Evolutionary conservation across 441 rosid species (phyloP).

Genomic region (Euphorbia celastroides): DNA sequence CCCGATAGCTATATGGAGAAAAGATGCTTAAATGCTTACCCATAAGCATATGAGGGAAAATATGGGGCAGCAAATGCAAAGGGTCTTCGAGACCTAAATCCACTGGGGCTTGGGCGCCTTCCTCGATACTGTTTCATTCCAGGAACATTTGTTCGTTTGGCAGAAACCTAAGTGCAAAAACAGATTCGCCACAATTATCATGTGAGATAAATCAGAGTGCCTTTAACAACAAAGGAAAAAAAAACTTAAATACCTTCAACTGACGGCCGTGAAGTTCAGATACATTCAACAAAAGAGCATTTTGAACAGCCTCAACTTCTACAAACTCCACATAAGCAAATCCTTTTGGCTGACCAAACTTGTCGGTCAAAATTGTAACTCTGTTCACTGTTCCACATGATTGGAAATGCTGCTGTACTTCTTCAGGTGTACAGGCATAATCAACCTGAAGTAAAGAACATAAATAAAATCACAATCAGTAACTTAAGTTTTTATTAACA

Average conservation of each 20-base stretch:
- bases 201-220: too few species aligned
- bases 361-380: slow-evolving; percentile 87
- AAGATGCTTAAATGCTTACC: background rate
- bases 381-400: slow-evolving; percentile 90
- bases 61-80: too few species aligned
- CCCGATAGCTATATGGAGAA: too few species aligned
- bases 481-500: too few species aligned
- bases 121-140: slow-evolving; percentile 88
- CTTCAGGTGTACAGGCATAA: slow-evolving; percentile 92
- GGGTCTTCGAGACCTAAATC: slow-evolving; percentile 70
- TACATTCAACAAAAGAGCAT: slow-evolving; percentile 69
- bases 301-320: slow-evolving; percentile 77
- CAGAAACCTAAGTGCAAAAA: slow-evolving; percentile 79
- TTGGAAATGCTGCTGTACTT: slow-evolving; percentile 94
- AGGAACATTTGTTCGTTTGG: slow-evolving; percentile 87
- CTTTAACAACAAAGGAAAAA: too few species aligned
- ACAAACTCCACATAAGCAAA: slow-evolving; percentile 91
- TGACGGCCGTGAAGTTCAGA: slow-evolving; percentile 95
- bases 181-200: too few species aligned
- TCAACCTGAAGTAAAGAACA: too few species aligned
- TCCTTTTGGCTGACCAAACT: slow-evolving; percentile 90
- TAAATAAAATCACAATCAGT: too few species aligned
- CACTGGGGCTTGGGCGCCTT: slow-evolving; percentile 66
- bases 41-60: background rate
- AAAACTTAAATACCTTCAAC: too few species aligned